Conservation (phyloP, 2,329 filamentous ascomycete species). For the Parastagonospora nodorum region DNA sequence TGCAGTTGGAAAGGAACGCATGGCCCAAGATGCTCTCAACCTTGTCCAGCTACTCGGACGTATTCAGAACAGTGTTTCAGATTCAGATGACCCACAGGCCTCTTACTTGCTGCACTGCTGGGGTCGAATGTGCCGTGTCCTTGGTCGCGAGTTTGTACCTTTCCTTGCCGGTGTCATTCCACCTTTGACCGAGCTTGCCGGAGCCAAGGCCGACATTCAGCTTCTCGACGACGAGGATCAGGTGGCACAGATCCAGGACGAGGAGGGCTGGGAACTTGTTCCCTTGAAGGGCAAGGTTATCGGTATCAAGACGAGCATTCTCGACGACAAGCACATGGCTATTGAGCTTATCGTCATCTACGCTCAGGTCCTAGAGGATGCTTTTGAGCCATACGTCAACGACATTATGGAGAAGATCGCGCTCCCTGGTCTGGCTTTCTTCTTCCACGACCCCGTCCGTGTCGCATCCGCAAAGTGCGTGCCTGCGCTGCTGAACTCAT, state of each 20-base stretch:
- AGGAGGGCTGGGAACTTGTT: slow-evolving; percentile 97
- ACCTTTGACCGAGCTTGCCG: slow-evolving; percentile 85
- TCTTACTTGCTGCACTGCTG: slow-evolving; percentile 99
- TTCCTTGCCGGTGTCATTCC: slow-evolving; percentile 95
- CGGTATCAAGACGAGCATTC: slow-evolving; percentile 92
- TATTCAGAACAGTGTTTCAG: slow-evolving; percentile 80
- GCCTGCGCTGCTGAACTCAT: slow-evolving; percentile 88
- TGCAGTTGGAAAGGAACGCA: slow-evolving; percentile 90
- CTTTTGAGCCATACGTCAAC: slow-evolving; percentile 88
- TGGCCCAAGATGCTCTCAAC: slow-evolving; percentile 83
- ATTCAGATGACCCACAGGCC: slow-evolving; percentile 92
- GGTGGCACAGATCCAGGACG: slow-evolving; percentile 87
- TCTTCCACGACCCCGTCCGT: slow-evolving; percentile 97
- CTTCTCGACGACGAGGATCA: slow-evolving; percentile 94
- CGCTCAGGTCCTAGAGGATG: slow-evolving; percentile 89
- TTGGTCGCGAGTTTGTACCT: slow-evolving; percentile 87
- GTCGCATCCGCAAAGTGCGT: slow-evolving; percentile 95
- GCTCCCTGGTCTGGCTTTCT: slow-evolving; percentile 91
- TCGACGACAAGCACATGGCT: slow-evolving; percentile 99
- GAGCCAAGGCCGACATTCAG: slow-evolving; percentile 96
- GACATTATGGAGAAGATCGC: slow-evolving; percentile 98
- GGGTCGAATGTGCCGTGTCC: slow-evolving; percentile 97
- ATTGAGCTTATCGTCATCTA: slow-evolving; percentile 98
- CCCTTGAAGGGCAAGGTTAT: slow-evolving; percentile 98
- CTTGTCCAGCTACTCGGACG: slow-evolving; percentile 85